Conservation (phyloP, 2,329 filamentous ascomycete species). For the Talaromyces sp. region DNA sequence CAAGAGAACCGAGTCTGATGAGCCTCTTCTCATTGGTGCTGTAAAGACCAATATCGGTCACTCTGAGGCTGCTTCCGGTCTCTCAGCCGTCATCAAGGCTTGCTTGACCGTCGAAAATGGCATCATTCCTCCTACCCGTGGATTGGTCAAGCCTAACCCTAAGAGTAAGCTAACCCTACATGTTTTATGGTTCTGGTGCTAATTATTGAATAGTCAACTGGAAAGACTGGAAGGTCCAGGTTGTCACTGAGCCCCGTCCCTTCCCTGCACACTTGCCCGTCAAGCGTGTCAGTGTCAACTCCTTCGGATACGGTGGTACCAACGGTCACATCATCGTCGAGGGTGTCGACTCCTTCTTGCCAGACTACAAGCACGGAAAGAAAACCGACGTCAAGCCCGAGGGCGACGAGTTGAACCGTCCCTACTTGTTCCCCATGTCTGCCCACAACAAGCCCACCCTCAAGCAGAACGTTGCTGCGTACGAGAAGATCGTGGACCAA, state of each 20-base stretch:
- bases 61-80: slow-evolving; percentile 43
- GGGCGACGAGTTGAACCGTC: neutral
- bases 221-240: slow-evolving; percentile 18
- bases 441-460: slow-evolving; percentile 13
- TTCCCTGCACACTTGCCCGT: slow-evolving; percentile 16
- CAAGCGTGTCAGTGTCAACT: slow-evolving; percentile 22
- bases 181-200: neutral
- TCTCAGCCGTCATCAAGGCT: slow-evolving; percentile 45
- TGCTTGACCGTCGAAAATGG: slow-evolving; percentile 41
- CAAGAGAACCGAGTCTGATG: neutral
- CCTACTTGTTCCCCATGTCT: slow-evolving; percentile 7
- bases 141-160: slow-evolving; percentile 33
- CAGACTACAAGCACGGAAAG: slow-evolving; percentile 4
- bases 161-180: slow-evolving; percentile 17
- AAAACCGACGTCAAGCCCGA: neutral
- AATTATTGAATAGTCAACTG: neutral
- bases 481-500: neutral
- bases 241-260: slow-evolving; percentile 10
- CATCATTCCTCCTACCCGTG: slow-evolving; percentile 14
- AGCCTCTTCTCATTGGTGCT: slow-evolving; percentile 21
- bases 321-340: slow-evolving; percentile 23
- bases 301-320: slow-evolving; percentile 25
- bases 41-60: slow-evolving; percentile 42
- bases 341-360: slow-evolving; percentile 7
- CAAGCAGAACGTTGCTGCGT: slow-evolving; percentile 5